Evolutionary conservation across 1,284 basidiomycete genomes (phyloP).

Genomic region (Moniliophthora roreri): DNA sequence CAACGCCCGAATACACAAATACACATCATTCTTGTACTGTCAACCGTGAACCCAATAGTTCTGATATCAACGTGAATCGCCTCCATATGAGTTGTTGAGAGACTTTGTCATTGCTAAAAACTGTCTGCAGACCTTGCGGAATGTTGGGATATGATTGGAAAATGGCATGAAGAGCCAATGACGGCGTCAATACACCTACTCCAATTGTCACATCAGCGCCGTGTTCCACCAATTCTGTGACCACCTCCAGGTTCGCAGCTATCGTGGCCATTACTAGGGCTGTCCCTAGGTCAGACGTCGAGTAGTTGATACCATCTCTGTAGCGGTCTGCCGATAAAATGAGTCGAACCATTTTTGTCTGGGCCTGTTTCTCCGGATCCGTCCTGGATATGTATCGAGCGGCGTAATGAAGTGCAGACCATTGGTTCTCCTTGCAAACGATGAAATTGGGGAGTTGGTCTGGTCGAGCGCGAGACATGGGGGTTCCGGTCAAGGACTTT

Average conservation of each 20-base stretch:
- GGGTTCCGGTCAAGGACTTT: neutral
- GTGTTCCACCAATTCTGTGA: conserved; percentile 5
- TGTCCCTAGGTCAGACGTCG: neutral
- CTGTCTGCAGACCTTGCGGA: neutral
- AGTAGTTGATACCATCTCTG: neutral
- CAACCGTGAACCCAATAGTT: neutral
- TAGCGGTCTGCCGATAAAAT: neutral
- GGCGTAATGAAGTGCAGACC: conserved; percentile 4
- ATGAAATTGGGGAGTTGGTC: conserved; percentile 4
- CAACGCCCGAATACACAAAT: no score
- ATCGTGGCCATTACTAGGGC: neutral
- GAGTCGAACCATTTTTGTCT: conserved; percentile 1
- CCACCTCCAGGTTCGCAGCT: conserved; percentile 8
- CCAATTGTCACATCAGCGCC: neutral
- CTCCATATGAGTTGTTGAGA: neutral
- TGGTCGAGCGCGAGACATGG: neutral
- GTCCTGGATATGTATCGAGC: neutral
- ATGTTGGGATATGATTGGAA: neutral
- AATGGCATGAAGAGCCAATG: neutral
- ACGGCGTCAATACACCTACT: neutral
- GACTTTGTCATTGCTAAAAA: neutral
- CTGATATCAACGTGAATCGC: neutral
- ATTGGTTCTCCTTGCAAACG: neutral
- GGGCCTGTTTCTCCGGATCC: neutral
- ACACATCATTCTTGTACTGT: no score